A percentile compares a stretch with the other conserved stretches of the same genome.
Conservation (phyloP, 2,329 filamentous ascomycete genomes). For the Fusarium coicis region DNA sequence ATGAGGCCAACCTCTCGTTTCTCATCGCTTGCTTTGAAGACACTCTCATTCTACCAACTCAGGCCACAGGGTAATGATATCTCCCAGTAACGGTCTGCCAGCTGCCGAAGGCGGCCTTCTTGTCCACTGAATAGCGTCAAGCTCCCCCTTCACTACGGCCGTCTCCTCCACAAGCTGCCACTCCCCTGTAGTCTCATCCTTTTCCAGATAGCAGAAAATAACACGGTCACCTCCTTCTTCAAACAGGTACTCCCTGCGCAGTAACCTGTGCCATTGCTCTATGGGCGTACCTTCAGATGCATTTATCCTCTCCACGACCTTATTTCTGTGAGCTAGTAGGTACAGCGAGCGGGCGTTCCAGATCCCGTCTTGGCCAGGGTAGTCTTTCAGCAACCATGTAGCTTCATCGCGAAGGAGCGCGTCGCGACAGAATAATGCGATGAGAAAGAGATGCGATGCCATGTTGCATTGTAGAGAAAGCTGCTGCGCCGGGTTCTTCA, state of each 20-base stretch:
- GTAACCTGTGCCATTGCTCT: constrained; percentile 49
- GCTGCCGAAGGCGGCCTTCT: constrained; percentile 25
- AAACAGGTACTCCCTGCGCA: constrained; percentile 49
- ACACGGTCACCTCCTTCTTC: constrained; percentile 49
- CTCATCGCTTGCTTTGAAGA: not conserved
- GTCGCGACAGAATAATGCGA: constrained; percentile 48
- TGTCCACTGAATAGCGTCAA: constrained; percentile 26
- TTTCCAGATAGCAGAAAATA: constrained; percentile 47
- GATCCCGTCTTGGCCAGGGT: constrained; percentile 49
- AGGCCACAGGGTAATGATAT: constrained; percentile 16
- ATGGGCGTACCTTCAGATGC: constrained; percentile 40
- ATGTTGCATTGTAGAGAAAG: constrained; percentile 46
- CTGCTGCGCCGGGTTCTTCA: constrained; percentile 32
- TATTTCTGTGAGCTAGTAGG: constrained; percentile 41
- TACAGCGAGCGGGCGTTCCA: constrained; percentile 46
- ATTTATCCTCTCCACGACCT: constrained; percentile 44
- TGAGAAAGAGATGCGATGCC: constrained; percentile 37
- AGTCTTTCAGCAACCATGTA: constrained; percentile 45
- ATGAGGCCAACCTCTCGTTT: not conserved
- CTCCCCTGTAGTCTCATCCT: constrained; percentile 20
- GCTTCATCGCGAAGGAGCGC: constrained; percentile 48
- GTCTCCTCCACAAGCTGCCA: constrained; percentile 38
- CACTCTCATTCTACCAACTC: not conserved
- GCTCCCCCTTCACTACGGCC: constrained; percentile 15
- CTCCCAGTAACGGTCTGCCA: constrained; percentile 28